Base-by-base conservation (phyloP, 805 yeast species). In the Candida pini region DNA sequence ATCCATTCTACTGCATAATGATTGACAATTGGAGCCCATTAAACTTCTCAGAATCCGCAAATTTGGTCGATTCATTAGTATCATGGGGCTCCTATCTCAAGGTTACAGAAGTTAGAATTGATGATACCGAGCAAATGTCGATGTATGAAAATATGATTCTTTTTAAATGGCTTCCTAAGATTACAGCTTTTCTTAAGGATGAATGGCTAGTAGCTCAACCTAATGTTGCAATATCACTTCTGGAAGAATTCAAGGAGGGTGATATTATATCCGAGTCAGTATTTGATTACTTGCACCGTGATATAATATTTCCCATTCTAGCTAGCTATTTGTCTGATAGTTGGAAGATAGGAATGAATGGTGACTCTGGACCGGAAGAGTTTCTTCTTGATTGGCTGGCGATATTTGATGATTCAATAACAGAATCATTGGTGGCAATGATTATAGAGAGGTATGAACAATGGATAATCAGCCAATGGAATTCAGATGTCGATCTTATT, bases 161-260 rank as follows among this genome's bases (percentile, higher is more conserved):
- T 13, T 39, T 46, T 4, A 32, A 49, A 4, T 68, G 72, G 70
- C 43, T 53, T 3, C 62, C 65, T 0, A 57, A 54, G 15, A 45
- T 66, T 5, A 35, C 48, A 2, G 23, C 44, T 0, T 49, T 49
- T 9, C 49, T 69, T 9, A 30, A 33, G 9, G 31, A 46, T 7
- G 44, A 52, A 6, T 71, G 77, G 76, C 42, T 60, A 7, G 48
- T 60, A 4, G 33, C 45, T 13, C 58, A 62, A 26, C 69, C 75
- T 1, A 59, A 62, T 30, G 34, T 64, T 9, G 66, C 64, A 1
- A 50, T 71, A 6, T 48, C 61, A 1, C 33, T 72, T 0, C 53
- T 69, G 14, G 78, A 54, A 25, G 58, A 51, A 15, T 43, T 47
- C 12, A 43, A 33, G 9, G 41, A 40, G 16, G 54, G 50, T 17